Conservation (phyloP, 2,329 filamentous ascomycete species). For the Fusarium sp. region DNA sequence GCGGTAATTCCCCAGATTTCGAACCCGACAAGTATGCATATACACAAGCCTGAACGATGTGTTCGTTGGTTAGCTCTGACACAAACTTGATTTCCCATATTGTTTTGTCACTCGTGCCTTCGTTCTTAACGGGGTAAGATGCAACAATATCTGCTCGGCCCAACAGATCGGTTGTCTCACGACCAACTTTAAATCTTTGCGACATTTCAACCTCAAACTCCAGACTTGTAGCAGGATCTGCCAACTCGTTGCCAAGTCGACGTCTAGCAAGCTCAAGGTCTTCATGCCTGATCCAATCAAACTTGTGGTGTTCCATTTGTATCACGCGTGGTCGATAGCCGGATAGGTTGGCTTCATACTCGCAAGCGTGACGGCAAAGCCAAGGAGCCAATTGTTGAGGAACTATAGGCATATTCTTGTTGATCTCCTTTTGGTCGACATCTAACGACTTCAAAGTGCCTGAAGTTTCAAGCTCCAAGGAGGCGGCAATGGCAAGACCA, state of each 20-base stretch:
- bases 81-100: slow-evolving; percentile 50
- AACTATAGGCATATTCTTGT: not conserved
- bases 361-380: slow-evolving; percentile 45
- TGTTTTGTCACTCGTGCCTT: not conserved
- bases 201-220: slow-evolving; percentile 17
- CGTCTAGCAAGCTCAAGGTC: slow-evolving; percentile 33
- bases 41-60: slow-evolving; percentile 43
- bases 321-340: slow-evolving; percentile 42
- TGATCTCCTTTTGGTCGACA: not conserved
- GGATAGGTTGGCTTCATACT: slow-evolving; percentile 38
- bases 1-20: slow-evolving; percentile 15
- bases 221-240: not conserved
- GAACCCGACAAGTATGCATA: slow-evolving; percentile 43
- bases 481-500: slow-evolving; percentile 42
- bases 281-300: slow-evolving; percentile 43
- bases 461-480: slow-evolving; percentile 36
- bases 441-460: slow-evolving; percentile 36
- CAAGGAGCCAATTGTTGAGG: slow-evolving; percentile 27
- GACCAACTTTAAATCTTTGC: not conserved
- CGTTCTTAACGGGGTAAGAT: not conserved
- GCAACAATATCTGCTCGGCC: slow-evolving; percentile 29
- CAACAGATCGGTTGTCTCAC: not conserved
- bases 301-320: slow-evolving; percentile 44
- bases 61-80: slow-evolving; percentile 37
- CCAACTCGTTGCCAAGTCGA: slow-evolving; percentile 36